phyloP scores from a whole-genome alignment of 805 yeast genomes.

The Wickerhamiella shivajii region DNA sequence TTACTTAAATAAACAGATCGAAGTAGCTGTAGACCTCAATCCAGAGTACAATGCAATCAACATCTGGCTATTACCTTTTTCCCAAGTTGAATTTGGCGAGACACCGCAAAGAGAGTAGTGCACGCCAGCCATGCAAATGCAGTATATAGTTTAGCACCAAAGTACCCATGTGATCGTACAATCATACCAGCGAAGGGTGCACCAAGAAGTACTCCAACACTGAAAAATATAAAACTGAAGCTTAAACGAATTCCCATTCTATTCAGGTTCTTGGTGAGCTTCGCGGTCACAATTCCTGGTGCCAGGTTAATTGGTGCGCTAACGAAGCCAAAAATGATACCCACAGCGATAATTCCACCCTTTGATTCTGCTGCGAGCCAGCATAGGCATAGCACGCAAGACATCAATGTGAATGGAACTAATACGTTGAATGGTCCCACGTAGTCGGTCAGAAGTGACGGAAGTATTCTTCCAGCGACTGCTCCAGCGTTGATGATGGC shows the following conservation, averaged over 20 bases:
- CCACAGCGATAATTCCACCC: constrained; percentile 19
- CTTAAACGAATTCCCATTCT: constrained; percentile 37
- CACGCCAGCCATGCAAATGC: constrained; percentile 6
- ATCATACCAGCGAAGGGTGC: constrained; percentile 20
- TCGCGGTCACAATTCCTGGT: constrained; percentile 21
- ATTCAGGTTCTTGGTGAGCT: constrained; percentile 16
- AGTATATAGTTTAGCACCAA: constrained; percentile 10
- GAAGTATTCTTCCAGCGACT: constrained; percentile 35
- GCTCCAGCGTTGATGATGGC: constrained; percentile 28
- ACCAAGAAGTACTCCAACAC: constrained; percentile 29
- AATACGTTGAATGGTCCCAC: constrained; percentile 34
- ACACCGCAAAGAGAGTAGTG: background rate
- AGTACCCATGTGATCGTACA: constrained; percentile 9
- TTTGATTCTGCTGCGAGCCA: constrained; percentile 23
- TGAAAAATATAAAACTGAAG: constrained; percentile 38
- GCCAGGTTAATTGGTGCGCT: constrained; percentile 21
- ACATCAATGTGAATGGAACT: constrained; percentile 20
- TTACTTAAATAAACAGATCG: too few relatives aligned
- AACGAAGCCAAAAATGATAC: constrained; percentile 21
- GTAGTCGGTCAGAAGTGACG: constrained; percentile 34
- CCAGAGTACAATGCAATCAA: too few relatives aligned
- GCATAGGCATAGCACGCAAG: constrained; percentile 21
- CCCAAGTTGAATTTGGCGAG: constrained; percentile 4
- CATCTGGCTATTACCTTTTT: background rate
- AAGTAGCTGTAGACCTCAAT: too few relatives aligned